A percentile compares a stretch with the other conserved stretches of the same genome.
These are phyloP conservation scores for Venturia aucupariae DNA, from an alignment of 2,329 filamentous ascomycete genomes.

Conservation along the genomic window DNA sequence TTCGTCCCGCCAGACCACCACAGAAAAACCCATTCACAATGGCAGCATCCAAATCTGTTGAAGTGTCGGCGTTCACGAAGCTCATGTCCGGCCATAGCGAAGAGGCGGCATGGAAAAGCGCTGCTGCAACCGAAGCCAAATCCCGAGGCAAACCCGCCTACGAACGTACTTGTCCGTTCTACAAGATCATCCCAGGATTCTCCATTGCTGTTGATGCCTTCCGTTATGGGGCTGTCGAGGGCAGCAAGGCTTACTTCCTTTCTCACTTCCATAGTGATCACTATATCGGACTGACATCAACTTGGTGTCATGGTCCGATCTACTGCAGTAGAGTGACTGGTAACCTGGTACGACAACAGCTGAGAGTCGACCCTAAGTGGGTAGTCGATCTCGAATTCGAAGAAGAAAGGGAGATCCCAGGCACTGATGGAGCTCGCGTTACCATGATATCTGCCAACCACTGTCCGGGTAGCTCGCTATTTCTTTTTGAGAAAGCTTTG, in stretches of 20 bases:
- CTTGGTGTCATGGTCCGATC: constrained; percentile 87
- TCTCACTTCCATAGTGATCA: constrained; percentile 98
- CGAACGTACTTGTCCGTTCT: constrained; percentile 89
- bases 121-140: constrained; percentile 68
- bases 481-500: constrained; percentile 75
- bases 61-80: constrained; percentile 80
- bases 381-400: constrained; percentile 83
- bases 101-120: constrained; percentile 79
- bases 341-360: constrained; percentile 77
- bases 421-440: constrained; percentile 72
- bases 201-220: constrained; percentile 94
- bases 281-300: constrained; percentile 81
- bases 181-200: constrained; percentile 93
- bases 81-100: constrained; percentile 91
- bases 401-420: constrained; percentile 64
- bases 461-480: constrained; percentile 89
- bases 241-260: constrained; percentile 89
- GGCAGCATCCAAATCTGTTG: constrained; percentile 37
- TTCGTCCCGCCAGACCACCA: constrained; percentile 61
- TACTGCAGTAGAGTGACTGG: constrained; percentile 92
- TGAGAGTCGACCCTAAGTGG: constrained; percentile 78
- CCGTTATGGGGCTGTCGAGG: constrained; percentile 84
- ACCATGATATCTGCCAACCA: constrained; percentile 97
- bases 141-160: constrained; percentile 79
- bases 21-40: constrained; percentile 70